Base-by-base conservation (phyloP, 2,329 filamentous ascomycete species). In the Aureobasidium uvarum region DNA sequence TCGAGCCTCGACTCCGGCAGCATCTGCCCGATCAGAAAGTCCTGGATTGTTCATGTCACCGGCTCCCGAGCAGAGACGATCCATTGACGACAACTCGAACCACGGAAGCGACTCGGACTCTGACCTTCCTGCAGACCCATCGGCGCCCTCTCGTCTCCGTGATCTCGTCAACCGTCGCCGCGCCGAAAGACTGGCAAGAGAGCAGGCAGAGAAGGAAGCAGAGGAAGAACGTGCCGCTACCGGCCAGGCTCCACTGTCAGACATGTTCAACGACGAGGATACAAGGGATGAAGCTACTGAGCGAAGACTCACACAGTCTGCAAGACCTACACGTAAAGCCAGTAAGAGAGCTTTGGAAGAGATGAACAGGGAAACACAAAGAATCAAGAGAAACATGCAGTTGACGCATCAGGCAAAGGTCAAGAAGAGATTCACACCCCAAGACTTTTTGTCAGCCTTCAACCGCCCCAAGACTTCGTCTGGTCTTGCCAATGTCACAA, bases 321-420 rank as follows among this genome's bases (percentile, higher is more conserved):
- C 84, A 31, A 86, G 89, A 4, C 88, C 92, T 5, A 84, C 85
- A 11, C 86, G 95, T 14, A 96, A 95, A 74, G 93, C 95, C 0
- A 94, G 93, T 80, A 98, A 94, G 79, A 97, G 92, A 78, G 95
- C 95, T 0, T 76, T 97, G 48, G 91, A 97, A 74, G 94, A 98
- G 70, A 97, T 99, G 89, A 89, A 90, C 71, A 86, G 92, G 66
- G 95, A 99, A 77, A 97, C 94, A 1, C 95, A 99, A 79, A 87
- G 95, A 36, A 86, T 99, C 79, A 89, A 86, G 70, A 85, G 95
- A 69, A 96, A 90, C 73, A 90, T 96, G 85, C 94, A 98, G 76
- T 84, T 99, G 56, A 86, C 90, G 1, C 93, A 98, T 76, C 88
- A 96, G 74, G 90, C 91, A 28, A 91, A 89, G 78, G 80, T 92